These are phyloP conservation scores for Austroboletus olivaceoglutinosus DNA, from an alignment of 1,284 basidiomycete species.

Conservation along the genomic window DNA sequence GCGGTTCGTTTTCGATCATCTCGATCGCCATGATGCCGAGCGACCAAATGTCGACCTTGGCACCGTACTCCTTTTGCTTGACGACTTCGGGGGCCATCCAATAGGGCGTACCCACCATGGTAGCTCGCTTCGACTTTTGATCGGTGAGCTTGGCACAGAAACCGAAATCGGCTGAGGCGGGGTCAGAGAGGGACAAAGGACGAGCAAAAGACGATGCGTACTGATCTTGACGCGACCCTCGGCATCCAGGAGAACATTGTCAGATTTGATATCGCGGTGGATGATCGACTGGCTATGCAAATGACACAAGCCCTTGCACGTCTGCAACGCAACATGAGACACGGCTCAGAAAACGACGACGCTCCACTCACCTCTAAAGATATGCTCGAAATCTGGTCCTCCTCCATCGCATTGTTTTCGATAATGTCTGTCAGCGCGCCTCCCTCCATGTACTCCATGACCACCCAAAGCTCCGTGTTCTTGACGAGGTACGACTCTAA, in stretches of 20 bases:
- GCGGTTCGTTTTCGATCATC: constrained; percentile 99
- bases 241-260: constrained; percentile 93
- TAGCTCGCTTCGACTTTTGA: constrained; percentile 97
- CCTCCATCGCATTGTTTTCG: constrained; percentile 94
- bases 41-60: constrained; percentile 99
- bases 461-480: constrained; percentile 95
- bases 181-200: constrained; percentile 1
- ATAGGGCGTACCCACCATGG: constrained; percentile 99
- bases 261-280: constrained; percentile 98
- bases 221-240: constrained; percentile 96
- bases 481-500: constrained; percentile 90
- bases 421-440: constrained; percentile 97
- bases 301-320: constrained; percentile 93
- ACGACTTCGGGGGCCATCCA: constrained; percentile 99
- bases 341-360: not conserved
- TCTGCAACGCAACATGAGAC: constrained; percentile 49
- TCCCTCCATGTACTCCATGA: constrained; percentile 99
- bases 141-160: constrained; percentile 98
- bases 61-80: constrained; percentile 98
- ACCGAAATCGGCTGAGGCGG: constrained; percentile 84
- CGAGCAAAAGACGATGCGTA: constrained; percentile 42
- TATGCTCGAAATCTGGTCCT: constrained; percentile 96
- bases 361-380: constrained; percentile 73
- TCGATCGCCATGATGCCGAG: constrained; percentile 99
- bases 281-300: constrained; percentile 94